A percentile compares a stretch with the other conserved stretches of the same genome.
Conservation (phyloP, 345 rosid genomes). For the Dipteronia sinensis region DNA sequence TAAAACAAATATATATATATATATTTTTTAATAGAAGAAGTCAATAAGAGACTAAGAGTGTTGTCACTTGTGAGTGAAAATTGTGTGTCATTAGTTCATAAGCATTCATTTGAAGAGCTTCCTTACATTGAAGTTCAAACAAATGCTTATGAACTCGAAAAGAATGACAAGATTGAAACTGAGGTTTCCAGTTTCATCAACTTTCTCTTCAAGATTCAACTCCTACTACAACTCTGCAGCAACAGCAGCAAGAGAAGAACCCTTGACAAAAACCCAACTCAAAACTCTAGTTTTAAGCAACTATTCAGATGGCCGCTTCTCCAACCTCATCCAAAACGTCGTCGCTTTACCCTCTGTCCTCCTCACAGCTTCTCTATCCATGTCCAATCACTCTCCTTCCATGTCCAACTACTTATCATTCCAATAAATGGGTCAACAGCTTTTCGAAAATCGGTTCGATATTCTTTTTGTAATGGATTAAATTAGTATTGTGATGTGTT, state of each 20-base stretch:
- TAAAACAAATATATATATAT: too few species aligned
- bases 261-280: conserved; percentile 53
- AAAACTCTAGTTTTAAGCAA: conserved; percentile 65
- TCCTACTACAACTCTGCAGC: conserved; percentile 24
- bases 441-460: conserved; percentile 56
- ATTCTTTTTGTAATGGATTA: too few species aligned
- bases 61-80: too few species aligned
- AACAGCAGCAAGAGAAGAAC: conserved; percentile 18
- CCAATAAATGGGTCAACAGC: conserved; percentile 60
- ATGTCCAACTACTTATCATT: conserved; percentile 49
- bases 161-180: conserved; percentile 21
- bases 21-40: too few species aligned
- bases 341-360: conserved; percentile 74
- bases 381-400: conserved; percentile 1
- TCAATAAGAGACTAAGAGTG: too few species aligned
- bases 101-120: too few species aligned
- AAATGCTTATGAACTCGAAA: conserved; percentile 42
- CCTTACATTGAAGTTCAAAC: background rate
- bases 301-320: conserved; percentile 63
- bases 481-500: too few species aligned
- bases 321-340: conserved; percentile 54
- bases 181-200: conserved; percentile 23
- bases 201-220: conserved; percentile 22
- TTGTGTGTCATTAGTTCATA: too few species aligned
- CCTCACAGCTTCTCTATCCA: conserved; percentile 61